Evolutionary conservation across 2,329 filamentous ascomycete genomes (phyloP), one percentile per base, ranked within the genome.

Genomic region (Venturia pyrina): DNA sequence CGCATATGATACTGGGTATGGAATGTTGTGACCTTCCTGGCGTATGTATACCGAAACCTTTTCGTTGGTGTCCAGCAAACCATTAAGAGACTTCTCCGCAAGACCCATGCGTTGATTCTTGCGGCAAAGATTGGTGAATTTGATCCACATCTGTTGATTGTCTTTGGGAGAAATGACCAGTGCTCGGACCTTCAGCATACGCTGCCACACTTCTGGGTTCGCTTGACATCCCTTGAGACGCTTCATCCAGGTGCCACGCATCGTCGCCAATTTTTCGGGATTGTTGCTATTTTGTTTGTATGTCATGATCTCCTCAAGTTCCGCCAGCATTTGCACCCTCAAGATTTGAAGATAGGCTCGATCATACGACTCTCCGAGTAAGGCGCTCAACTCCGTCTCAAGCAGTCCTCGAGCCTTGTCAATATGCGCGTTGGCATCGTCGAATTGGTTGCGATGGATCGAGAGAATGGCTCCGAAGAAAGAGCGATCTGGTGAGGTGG

Each of bases 71-170:
- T 88, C 89, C 66, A 97, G 89, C n/a, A 99, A 82, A 68, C 91
- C 91, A 74, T 95, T 93, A 64, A 99, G 80, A 13, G 93, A 96
- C 78, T 96, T 96, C 78, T 99, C 95, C 0, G 95, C 95, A 62
- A 99, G 84, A 11, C 95, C 93, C 83, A 93, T 93, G 40, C 95
- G 89, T 66, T 91, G 90, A 57, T 93, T 96, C 77, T 99, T 99
- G 72, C 96, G 90, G 77, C 96, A 99, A 6, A 99, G 85, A 72
- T 98, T 99, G 72, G 95, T 91, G 75, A 97, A 99, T 75, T 99
- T 99, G 81, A 99, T 98, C 87, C 93, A 97, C 92, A 99, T 99
- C 72, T 96, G 90, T 82, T 96, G 91, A 72, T 97, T 97, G 75
- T 99, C 93, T 43, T 86, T 86, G 0, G 96, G 93, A 0, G 88